These are phyloP conservation scores for Phytophthora boehmeriae DNA, from an alignment of 352 stramenopile species.

Conservation along the genomic window DNA sequence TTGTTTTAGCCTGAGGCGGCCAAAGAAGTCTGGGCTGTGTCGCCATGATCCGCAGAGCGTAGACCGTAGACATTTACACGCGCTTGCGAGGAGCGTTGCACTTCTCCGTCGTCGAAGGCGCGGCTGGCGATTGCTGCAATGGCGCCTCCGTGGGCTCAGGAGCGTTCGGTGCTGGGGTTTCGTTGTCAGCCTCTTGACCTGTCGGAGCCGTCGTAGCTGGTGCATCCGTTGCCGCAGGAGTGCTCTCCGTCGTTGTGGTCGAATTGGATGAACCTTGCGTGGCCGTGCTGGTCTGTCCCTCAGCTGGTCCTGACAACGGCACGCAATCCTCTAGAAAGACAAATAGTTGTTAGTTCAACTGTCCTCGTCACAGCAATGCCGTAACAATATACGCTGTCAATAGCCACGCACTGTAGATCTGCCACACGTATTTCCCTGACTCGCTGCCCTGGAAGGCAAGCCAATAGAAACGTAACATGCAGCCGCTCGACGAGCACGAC, in stretches of 20 bases:
- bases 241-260: neutral
- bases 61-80: too few species aligned
- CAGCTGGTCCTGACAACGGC: constrained; percentile 13
- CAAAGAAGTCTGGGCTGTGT: too few species aligned
- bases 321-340: constrained; percentile 20
- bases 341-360: neutral
- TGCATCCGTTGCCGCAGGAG: neutral
- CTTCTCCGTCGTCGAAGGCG: too few species aligned
- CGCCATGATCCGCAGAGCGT: too few species aligned
- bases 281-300: constrained; percentile 10
- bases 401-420: constrained; percentile 36
- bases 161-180: neutral
- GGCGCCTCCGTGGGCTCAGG: neutral
- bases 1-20: too few species aligned
- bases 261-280: constrained; percentile 2
- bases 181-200: neutral
- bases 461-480: constrained; percentile 41
- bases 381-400: too few species aligned
- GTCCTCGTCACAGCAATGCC: too few species aligned
- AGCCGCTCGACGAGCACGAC: constrained; percentile 18
- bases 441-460: constrained; percentile 31
- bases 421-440: constrained; percentile 27
- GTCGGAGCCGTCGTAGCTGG: neutral
- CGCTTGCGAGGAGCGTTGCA: too few species aligned
- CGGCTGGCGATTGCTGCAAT: neutral